Evolutionary conservation across 1,284 basidiomycete species (phyloP).

Genomic region (Agroathelia rolfsii): DNA sequence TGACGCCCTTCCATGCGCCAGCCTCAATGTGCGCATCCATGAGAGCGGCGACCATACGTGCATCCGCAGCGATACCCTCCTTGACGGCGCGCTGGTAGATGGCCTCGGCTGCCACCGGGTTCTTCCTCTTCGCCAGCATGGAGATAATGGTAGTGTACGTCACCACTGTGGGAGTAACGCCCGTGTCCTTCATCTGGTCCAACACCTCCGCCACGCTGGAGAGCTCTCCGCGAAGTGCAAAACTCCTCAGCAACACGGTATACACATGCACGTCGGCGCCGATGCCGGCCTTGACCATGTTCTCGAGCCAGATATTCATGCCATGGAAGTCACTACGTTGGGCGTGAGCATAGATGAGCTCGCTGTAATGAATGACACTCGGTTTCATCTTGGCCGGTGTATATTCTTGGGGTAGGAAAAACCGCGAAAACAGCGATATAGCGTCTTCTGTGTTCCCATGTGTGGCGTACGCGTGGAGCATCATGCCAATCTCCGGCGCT

Average conservation of each 20-base stretch:
- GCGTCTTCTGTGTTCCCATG: constrained; percentile 31
- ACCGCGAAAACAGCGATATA: constrained; percentile 41
- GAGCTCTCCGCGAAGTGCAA: constrained; percentile 49
- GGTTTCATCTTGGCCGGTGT: constrained; percentile 27
- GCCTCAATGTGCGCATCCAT: constrained; percentile 82
- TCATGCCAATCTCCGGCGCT: constrained; percentile 27
- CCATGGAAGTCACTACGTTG: constrained; percentile 38
- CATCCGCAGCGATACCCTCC: constrained; percentile 56
- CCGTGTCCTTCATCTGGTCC: constrained; percentile 48
- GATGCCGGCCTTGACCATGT: constrained; percentile 39
- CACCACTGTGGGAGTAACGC: constrained; percentile 37
- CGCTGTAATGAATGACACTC: constrained; percentile 39
- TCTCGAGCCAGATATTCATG: constrained; percentile 47
- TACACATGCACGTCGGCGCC: constrained; percentile 47
- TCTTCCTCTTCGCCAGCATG: constrained; percentile 55
- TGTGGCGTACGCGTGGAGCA: constrained; percentile 47
- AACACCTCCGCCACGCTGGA: constrained; percentile 47
- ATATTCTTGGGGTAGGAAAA: constrained; percentile 30
- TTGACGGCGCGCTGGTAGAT: constrained; percentile 56
- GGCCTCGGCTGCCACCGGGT: constrained; percentile 59
- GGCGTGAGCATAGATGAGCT: constrained; percentile 49
- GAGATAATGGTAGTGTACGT: constrained; percentile 68
- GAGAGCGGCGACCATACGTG: constrained; percentile 56
- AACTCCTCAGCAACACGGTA: constrained; percentile 52
- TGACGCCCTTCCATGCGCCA: constrained; percentile 70